Base-by-base conservation (phyloP, 345 rosid species). In the Moringa oleifera region DNA sequence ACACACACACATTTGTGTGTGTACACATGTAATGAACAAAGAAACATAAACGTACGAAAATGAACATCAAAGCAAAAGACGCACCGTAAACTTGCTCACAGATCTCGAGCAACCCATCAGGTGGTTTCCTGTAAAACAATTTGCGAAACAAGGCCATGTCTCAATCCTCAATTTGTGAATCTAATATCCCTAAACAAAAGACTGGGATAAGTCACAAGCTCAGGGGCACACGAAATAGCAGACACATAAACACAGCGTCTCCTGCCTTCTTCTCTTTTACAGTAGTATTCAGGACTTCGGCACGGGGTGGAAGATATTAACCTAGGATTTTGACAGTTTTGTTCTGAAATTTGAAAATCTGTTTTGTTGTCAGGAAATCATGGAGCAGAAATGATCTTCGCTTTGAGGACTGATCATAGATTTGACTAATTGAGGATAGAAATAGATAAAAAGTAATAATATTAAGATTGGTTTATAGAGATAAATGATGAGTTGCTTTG, bases 61-160 rank as follows among this genome's bases (percentile, higher is more conserved):
- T 7, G 25, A 22, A 46, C 52, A 56, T 46, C 1, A 46, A 46
- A 67, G 13, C 45, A n/a, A 45, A 55, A 61, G 65, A 74, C 75
- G 53, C 50, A 93, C 97, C 96, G 74, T 79, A 93, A 56, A 90
- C 87, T 64, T 86, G 76, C 70, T 93, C 97, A 55, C 81, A 86
- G 66, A 93, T 86, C 94, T 93, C 97, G 57, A 93, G 87, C 67
- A 93, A 78, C 4, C 98, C 97, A 61, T 93, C 97, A 23, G 98
- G 97, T 4, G 96, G 98, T 68, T 90, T 90, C 73, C 78, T 73
- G 68, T 81, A 85, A 68, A 93, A 93, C 55, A 93, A 69, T 76
- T 83, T 93, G 13, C 93, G 88, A 73, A 93, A 78, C 79, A 90
- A 74, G 51, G 97, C 87, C 98, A 93, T 93, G 57, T 75, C 25